Evolutionary conservation across 176 grass and related monocot species (phyloP).

Genomic region (Areca catechu): DNA sequence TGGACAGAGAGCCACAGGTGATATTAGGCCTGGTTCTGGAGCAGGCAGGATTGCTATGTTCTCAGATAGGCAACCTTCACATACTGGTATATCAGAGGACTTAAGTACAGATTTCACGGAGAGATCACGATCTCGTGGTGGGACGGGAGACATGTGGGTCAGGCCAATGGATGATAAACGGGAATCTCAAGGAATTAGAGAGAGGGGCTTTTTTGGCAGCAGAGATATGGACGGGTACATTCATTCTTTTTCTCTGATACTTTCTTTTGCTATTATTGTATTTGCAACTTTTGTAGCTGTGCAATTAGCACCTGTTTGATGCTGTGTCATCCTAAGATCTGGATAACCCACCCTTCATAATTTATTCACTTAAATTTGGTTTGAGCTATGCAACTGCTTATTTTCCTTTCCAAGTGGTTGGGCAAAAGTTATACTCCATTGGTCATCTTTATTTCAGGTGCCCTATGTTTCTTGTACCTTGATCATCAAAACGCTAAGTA

Average conservation of each 20-base stretch:
- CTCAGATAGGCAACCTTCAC: no score
- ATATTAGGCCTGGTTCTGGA: constrained; percentile 28
- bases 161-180: constrained; percentile 63
- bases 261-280: constrained; percentile 8
- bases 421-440: no score
- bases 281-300: constrained; percentile 1
- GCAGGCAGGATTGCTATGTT: constrained; percentile 11
- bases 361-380: no score
- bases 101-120: constrained; percentile 17
- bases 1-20: constrained; percentile 21
- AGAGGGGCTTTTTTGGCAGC: constrained; percentile 51
- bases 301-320: no score
- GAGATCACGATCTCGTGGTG: constrained; percentile 58
- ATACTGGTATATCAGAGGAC: no score
- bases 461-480: no score
- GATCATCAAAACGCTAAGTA: no score
- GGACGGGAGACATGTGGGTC: constrained; percentile 27
- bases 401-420: no score
- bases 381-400: no score
- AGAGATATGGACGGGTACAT: constrained; percentile 58
- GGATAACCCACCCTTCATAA: no score
- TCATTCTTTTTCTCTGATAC: constrained; percentile 8
- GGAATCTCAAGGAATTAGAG: constrained; percentile 62
- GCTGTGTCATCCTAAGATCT: no score
- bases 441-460: no score